Evolutionary conservation across 2,329 filamentous ascomycete species (phyloP).

Genomic region (Fonsecaea pugnacius): DNA sequence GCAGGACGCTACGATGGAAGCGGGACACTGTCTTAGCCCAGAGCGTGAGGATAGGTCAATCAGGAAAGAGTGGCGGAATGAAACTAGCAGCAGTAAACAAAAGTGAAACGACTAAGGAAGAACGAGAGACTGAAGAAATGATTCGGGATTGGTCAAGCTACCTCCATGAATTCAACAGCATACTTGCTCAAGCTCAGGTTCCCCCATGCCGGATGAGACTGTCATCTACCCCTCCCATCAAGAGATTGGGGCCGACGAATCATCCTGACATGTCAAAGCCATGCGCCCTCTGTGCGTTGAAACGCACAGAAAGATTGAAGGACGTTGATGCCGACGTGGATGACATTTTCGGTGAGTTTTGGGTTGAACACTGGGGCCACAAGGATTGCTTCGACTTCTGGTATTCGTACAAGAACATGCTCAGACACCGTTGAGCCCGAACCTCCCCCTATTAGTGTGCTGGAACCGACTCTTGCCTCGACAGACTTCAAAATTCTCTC

Average conservation of each 20-base stretch:
- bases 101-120: conserved; percentile 78
- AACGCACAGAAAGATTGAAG: conserved; percentile 78
- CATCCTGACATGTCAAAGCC: conserved; percentile 43
- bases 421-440: conserved; percentile 62
- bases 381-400: conserved; percentile 82
- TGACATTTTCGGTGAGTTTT: conserved; percentile 96
- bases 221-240: conserved; percentile 12
- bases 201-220: conserved; percentile 25
- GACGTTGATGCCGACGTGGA: conserved; percentile 78
- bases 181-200: conserved; percentile 50
- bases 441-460: neutral
- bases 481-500: neutral
- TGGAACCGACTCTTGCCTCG: neutral
- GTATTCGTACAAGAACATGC: conserved; percentile 71
- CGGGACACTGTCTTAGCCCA: conserved; percentile 82
- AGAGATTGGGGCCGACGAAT: conserved; percentile 12
- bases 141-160: conserved; percentile 74
- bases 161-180: conserved; percentile 73
- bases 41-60: conserved; percentile 81
- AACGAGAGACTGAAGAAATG: conserved; percentile 80
- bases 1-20: conserved; percentile 86
- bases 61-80: conserved; percentile 78
- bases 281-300: conserved; percentile 85
- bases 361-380: conserved; percentile 87
- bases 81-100: conserved; percentile 87